Evolutionary conservation across 352 stramenopile species (phyloP).

Genomic region (Achlya hypogyna): DNA sequence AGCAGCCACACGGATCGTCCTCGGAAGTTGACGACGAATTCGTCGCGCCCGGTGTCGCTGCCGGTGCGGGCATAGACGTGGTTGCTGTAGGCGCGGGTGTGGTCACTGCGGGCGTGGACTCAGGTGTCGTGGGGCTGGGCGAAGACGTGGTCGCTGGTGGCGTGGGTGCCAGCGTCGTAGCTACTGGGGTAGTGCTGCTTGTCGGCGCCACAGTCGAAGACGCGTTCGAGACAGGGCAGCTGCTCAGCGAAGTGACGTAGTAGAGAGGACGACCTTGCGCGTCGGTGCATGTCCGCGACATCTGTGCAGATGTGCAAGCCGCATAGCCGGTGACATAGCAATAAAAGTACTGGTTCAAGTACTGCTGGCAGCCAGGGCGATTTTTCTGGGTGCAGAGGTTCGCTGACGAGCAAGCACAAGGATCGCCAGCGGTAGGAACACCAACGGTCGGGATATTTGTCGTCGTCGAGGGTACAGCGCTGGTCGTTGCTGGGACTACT

Average conservation of each 20-base stretch:
- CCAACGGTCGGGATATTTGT: not conserved
- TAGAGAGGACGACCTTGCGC: constrained; percentile 7
- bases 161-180: not conserved
- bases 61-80: not conserved
- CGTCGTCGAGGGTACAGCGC: not conserved
- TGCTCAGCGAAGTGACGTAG: not conserved
- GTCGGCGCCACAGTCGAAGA: not conserved
- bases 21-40: not conserved
- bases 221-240: not conserved
- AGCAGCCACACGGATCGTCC: constrained; percentile 14
- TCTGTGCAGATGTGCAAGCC: not conserved
- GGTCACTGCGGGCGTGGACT: too few species aligned
- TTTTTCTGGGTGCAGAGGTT: constrained; percentile 7
- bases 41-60: not conserved
- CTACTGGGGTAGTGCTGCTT: not conserved
- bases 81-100: too few species aligned
- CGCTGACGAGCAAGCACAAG: constrained; percentile 1
- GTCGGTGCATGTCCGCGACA: constrained; percentile 5
- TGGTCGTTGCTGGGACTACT: not conserved
- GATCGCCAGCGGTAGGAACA: not conserved
- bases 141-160: not conserved
- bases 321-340: constrained; percentile 14
- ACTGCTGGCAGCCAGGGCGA: constrained; percentile 12
- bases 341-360: constrained; percentile 1
- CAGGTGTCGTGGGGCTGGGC: not conserved